phyloP scores from a whole-genome alignment of 2,329 filamentous ascomycete species.

The Nemania serpens region DNA sequence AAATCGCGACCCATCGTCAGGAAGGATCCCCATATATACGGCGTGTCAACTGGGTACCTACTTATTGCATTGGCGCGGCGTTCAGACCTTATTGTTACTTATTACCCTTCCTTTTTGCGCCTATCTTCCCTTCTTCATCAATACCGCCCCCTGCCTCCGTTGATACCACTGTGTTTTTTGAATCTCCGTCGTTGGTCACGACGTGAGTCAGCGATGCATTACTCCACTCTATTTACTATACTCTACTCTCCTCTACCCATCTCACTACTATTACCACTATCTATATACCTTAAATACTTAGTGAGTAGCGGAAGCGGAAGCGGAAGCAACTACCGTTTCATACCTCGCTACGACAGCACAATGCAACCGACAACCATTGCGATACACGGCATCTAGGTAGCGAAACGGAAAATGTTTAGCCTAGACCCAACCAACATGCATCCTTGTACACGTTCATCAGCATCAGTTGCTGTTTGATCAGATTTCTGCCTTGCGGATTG shows the following conservation, averaged over 20 bases:
- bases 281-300: no score
- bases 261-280: no score
- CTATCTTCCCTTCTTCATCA: conserved; percentile 27
- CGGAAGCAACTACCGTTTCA: no score
- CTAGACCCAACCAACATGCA: no score
- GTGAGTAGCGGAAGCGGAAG: no score
- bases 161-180: conserved; percentile 11
- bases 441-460: no score
- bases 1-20: background rate
- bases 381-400: background rate
- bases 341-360: background rate
- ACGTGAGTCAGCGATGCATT: background rate
- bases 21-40: conserved; percentile 28
- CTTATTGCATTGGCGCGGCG: conserved; percentile 48
- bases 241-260: background rate
- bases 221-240: no score
- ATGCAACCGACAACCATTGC: background rate
- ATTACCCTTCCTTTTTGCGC: conserved; percentile 25
- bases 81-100: conserved; percentile 25
- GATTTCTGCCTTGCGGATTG: background rate
- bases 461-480: background rate
- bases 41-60: conserved; percentile 31
- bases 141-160: background rate
- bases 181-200: background rate
- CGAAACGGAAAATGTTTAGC: no score